Evolutionary conservation across 306 rosid species (phyloP), one percentile per base, ranked within the genome.

Genomic region (Quercus wislizeni): DNA sequence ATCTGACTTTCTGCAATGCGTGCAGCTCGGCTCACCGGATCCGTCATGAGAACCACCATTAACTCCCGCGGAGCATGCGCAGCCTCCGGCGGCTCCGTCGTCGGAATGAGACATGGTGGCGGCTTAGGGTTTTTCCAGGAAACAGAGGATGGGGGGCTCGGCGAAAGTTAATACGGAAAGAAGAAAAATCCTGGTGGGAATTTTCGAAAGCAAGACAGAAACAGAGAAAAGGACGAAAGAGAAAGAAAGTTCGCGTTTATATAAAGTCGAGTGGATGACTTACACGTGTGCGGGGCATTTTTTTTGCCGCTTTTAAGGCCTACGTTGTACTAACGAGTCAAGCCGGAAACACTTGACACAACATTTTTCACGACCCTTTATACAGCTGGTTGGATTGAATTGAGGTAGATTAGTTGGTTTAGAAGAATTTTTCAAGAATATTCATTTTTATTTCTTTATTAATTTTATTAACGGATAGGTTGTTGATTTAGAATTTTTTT

Each of bases 81-180:
- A 78, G 73, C 55, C 5, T 31, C 73, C 84, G 59, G 82, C 33
- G 76, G 59, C 25, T 14, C 25, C 79, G 56, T 28, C 74, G 82
- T 81, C 78, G 9, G 90, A 46, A 54, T 85, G 93, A 75, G 86
- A 55, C 96, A 91, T 93, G 81, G 67, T 73, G 86, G 84, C 74
- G 79, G 69, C 27, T 10, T 41, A 65, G 65, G 77, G 73, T 20
- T 82, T 76, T 62, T 20, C 73, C 54, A 27, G 74, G 30, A 43
- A 57, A 38, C 5, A 5, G 31, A 28, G 23, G 54, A 49, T 38
- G 46, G 5, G 17, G 21, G 58, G 2, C 51, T 33, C 19, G 11
- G 23, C 58, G 68, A 33, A 12, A 62, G 55, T 56, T 81, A 4
- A 31, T 12, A 63, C 18, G 3, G 19, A 14, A 2, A 41, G 58